These are phyloP conservation scores for Annona cherimola DNA, from an alignment of 164 flowering plant species.

Conservation along the genomic window DNA sequence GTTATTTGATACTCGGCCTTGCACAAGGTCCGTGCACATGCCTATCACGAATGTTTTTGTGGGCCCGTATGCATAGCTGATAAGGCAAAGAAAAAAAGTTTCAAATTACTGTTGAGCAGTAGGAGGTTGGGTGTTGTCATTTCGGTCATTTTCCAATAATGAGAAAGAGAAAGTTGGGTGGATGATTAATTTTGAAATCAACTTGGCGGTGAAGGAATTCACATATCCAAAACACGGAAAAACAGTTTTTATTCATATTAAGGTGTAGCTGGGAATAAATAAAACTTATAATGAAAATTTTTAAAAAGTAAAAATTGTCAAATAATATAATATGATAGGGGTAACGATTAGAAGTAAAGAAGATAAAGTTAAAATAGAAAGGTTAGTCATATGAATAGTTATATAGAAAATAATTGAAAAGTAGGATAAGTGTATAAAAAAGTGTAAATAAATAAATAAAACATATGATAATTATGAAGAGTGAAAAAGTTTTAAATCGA, in stretches of 20 bases:
- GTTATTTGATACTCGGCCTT: not conserved
- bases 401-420: too few species aligned
- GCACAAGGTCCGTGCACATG: not conserved
- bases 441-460: too few species aligned
- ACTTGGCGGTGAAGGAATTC: not conserved
- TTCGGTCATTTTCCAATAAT: not conserved
- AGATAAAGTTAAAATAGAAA: too few species aligned
- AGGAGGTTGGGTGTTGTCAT: not conserved
- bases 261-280: not conserved
- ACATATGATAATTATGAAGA: too few species aligned
- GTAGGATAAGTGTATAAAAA: too few species aligned
- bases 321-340: too few species aligned
- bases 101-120: too few species aligned
- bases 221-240: not conserved
- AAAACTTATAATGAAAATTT: too few species aligned
- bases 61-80: not conserved
- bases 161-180: not conserved
- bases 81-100: not conserved
- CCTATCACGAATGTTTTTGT: not conserved
- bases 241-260: not conserved
- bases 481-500: too few species aligned
- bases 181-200: not conserved
- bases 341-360: too few species aligned
- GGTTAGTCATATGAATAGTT: too few species aligned
- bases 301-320: too few species aligned